Conservation (phyloP, 1,284 basidiomycete genomes). For the Entoloma clypeatum region DNA sequence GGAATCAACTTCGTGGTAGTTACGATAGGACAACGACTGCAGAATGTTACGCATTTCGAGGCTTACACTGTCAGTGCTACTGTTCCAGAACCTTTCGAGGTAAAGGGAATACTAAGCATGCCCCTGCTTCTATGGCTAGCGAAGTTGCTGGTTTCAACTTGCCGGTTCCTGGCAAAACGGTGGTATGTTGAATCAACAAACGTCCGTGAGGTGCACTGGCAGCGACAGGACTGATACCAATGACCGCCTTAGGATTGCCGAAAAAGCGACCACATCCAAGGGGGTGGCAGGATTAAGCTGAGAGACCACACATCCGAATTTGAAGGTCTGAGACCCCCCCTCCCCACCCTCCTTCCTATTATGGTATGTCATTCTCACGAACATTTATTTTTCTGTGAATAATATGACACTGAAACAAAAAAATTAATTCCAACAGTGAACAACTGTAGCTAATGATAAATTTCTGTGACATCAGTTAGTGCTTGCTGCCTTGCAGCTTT, state of each 20-base stretch:
- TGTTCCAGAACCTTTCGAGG: constrained; percentile 33
- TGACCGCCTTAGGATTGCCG: constrained; percentile 37
- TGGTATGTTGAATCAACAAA: constrained; percentile 45
- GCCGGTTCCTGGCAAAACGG: constrained; percentile 35
- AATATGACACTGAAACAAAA: too few relatives aligned
- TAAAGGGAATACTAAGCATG: constrained; percentile 46
- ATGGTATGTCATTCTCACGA: too few relatives aligned
- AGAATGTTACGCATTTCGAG: neutral
- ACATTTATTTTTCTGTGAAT: too few relatives aligned
- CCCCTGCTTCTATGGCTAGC: constrained; percentile 43
- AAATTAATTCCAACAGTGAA: too few relatives aligned
- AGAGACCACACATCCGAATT: too few relatives aligned
- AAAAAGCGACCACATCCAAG: constrained; percentile 56
- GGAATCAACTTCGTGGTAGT: too few relatives aligned
- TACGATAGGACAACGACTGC: constrained; percentile 5
- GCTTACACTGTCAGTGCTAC: constrained; percentile 27
- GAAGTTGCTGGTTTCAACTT: constrained; percentile 38
- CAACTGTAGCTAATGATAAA: too few relatives aligned
- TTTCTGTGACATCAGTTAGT: too few relatives aligned
- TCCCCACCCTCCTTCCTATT: too few relatives aligned
- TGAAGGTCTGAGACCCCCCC: too few relatives aligned
- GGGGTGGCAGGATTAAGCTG: too few relatives aligned
- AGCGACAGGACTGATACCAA: constrained; percentile 37
- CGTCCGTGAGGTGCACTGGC: constrained; percentile 46
- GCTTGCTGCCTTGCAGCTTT: too few relatives aligned